Evolutionary conservation across 202 grass and related monocot genomes (phyloP).

Genomic region (Bolboschoenoplectus hybrid): DNA sequence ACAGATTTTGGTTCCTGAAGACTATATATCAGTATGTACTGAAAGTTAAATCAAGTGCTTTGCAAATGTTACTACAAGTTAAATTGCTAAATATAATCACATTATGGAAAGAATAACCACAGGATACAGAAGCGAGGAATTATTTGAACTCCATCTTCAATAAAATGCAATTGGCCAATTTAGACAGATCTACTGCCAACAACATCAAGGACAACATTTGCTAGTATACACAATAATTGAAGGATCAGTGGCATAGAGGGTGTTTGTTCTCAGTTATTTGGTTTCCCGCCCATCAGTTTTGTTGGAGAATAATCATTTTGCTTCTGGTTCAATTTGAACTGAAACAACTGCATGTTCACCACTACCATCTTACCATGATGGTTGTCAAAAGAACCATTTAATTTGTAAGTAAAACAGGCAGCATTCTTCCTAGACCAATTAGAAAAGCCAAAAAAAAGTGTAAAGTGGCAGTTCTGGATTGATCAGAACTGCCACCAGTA

Average conservation of each 20-base stretch:
- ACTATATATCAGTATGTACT: not conserved
- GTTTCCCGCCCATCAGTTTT: constrained; percentile 1
- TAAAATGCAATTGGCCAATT: constrained; percentile 33
- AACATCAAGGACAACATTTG: constrained; percentile 55
- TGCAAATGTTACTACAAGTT: not conserved
- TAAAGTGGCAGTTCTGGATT: not conserved
- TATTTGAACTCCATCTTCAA: constrained; percentile 48
- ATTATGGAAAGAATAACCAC: constrained; percentile 22
- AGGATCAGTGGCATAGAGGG: not conserved
- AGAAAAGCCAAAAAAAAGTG: constrained; percentile 2
- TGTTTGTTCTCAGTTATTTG: not conserved
- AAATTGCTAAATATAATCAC: constrained; percentile 2
- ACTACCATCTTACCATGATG: not conserved
- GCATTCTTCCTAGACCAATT: constrained; percentile 8
- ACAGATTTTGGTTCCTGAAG: not conserved
- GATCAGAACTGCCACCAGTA: not conserved
- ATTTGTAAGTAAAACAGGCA: constrained; percentile 7
- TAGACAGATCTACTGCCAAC: constrained; percentile 47
- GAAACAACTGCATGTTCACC: not conserved
- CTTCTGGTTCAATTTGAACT: not conserved
- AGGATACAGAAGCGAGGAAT: constrained; percentile 74
- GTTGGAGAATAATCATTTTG: not conserved
- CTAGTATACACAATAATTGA: constrained; percentile 31
- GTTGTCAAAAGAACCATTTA: not conserved
- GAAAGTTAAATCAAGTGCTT: constrained; percentile 2